phyloP scores from a whole-genome alignment of 176 grass and related monocot genomes.

The Lolium rigidum region DNA sequence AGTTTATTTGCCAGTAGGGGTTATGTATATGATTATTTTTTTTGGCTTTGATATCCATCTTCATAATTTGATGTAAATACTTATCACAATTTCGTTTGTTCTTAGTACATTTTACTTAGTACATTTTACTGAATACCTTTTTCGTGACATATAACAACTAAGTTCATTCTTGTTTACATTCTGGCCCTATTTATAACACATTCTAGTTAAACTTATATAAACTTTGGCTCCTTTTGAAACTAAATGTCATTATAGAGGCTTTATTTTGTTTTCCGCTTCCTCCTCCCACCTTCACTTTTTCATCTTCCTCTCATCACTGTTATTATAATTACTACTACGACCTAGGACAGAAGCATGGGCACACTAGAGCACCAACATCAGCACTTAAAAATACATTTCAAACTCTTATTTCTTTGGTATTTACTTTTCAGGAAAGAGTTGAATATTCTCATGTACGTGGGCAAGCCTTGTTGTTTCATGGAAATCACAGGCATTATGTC shows the following conservation, averaged over 20 bases:
- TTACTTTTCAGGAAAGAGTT: neutral
- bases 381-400: neutral
- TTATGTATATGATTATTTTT: too few species aligned
- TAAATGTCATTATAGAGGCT: neutral
- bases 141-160: too few species aligned
- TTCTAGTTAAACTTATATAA: neutral
- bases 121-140: too few species aligned
- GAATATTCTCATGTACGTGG: neutral
- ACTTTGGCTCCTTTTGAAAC: neutral
- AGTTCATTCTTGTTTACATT: too few species aligned
- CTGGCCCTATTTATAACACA: neutral
- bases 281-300: neutral
- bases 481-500: neutral
- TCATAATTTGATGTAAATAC: too few species aligned
- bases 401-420: neutral
- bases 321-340: neutral
- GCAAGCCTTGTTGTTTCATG: slow-evolving; percentile 9
- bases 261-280: neutral
- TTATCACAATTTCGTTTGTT: too few species aligned
- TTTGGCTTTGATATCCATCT: too few species aligned
- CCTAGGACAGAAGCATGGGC: neutral
- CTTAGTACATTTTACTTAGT: too few species aligned
- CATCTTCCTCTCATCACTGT: neutral
- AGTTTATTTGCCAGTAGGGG: too few species aligned
- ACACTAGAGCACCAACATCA: neutral